These are phyloP conservation scores for Cadophora luteo-olivacea DNA, from an alignment of 2,329 filamentous ascomycete species.

Conservation along the genomic window DNA sequence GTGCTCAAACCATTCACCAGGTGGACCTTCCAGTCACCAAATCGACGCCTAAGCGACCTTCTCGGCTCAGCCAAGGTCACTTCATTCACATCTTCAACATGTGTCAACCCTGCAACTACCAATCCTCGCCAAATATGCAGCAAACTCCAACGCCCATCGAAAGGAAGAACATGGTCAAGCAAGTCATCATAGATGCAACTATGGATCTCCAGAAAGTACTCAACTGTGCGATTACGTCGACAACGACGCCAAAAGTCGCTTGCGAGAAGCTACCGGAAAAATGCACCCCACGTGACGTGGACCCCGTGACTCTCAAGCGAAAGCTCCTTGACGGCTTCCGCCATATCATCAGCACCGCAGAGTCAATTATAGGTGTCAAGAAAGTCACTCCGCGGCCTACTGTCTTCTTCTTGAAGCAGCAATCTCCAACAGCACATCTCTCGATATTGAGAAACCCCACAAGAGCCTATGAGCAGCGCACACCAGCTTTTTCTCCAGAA, in stretches of 20 bases:
- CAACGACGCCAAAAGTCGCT: not conserved
- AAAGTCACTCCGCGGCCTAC: not conserved
- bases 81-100: constrained; percentile 6
- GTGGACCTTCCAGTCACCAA: not conserved
- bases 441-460: constrained; percentile 14
- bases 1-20: not conserved
- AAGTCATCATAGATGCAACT: not conserved
- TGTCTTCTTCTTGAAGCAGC: constrained; percentile 13
- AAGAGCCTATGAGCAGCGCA: not conserved
- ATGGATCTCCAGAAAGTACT: not conserved
- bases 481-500: constrained; percentile 17
- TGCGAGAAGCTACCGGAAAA: not conserved
- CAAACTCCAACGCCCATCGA: not conserved
- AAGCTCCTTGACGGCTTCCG: not conserved
- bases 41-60: not conserved
- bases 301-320: not conserved
- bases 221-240: not conserved
- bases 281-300: not conserved
- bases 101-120: not conserved
- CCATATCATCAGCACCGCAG: not conserved
- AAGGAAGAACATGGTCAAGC: not conserved
- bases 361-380: constrained; percentile 5
- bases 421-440: constrained; percentile 17
- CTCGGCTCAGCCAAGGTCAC: not conserved
- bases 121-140: not conserved